Base-by-base conservation (phyloP, 2,329 filamentous ascomycete genomes). In the Cladosporium sp. region DNA sequence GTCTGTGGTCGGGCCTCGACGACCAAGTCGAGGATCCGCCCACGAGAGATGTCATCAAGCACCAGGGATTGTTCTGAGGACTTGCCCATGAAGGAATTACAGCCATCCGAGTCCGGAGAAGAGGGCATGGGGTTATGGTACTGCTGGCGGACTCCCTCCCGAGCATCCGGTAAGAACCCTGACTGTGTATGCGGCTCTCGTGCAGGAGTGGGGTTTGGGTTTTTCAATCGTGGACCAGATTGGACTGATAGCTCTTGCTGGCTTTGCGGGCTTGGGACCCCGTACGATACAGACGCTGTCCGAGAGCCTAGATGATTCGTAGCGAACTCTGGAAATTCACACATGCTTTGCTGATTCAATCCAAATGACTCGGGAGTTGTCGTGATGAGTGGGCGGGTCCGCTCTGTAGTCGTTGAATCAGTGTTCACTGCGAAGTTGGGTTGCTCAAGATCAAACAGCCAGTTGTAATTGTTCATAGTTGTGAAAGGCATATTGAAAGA, bases 401-500 rank as follows among this genome's bases (percentile, higher is more conserved):
- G 34, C 11, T 37, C 11, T 10, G 11, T n/a, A 6, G 34, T n/a
- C 34, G 14, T 9, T 10, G 13, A 3, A 14, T 13, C 8, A 14
- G 2, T 14, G 4, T 11, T 38, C 7, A 3, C 11, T 13, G 19
- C 9, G 16, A 46, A 8, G 13, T n/a, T 37, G 9, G 45, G 16
- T 3, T 48, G 18, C 9, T 48, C 45, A 9, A 48, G 35, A 42
- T 80, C 76, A 59, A 84, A 84, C 2, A 84, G 62, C 80, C 81
- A 84, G 53, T 79, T 81, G 61, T 84, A 84, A 52, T 84, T 81
- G 56, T 73, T 73, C 54, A 80, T 79, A 1, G 81, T 83, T 2
- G 81, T 83, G 63, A 82, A 84, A 4, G 81, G 81, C 68, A 82
- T 81, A 51, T 84, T 84, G 62, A 84, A 84, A 0, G 80, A 82